Percentiles rank a stretch among this genome's conserved stretches.
These are phyloP conservation scores for Lithospermum erythrorhizon DNA, from an alignment of 257 asterid species.

Conservation along the genomic window DNA sequence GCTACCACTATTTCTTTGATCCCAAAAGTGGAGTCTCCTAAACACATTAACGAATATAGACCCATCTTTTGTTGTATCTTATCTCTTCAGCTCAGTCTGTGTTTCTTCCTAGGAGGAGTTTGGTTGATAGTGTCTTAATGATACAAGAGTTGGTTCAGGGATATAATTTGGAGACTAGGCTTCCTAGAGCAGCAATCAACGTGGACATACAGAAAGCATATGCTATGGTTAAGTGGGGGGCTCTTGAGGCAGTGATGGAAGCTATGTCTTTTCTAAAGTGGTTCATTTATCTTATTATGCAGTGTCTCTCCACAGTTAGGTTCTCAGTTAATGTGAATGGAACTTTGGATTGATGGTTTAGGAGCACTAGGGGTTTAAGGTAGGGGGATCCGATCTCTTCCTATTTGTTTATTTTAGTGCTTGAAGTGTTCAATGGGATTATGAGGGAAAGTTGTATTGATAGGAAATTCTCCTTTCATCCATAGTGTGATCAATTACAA, in stretches of 20 bases:
- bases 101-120: background rate
- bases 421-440: background rate
- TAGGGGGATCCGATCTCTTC: conserved; percentile 1
- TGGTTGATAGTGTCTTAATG: background rate
- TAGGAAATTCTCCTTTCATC: background rate
- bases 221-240: background rate
- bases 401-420: background rate
- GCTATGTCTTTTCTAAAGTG: background rate
- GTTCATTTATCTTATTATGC: background rate
- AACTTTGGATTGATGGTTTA: too few relatives aligned
- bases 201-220: background rate
- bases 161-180: background rate
- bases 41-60: too few relatives aligned
- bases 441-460: background rate
- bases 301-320: background rate
- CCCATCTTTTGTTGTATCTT: too few relatives aligned
- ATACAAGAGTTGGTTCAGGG: background rate
- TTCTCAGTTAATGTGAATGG: background rate
- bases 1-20: too few relatives aligned
- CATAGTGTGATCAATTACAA: background rate
- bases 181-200: background rate
- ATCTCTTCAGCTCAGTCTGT: background rate
- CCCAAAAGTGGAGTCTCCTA: too few relatives aligned
- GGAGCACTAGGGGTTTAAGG: background rate
- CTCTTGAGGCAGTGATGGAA: background rate